These are phyloP conservation scores for Apocynum venetum DNA, from an alignment of 257 asterid species.

Conservation along the genomic window DNA sequence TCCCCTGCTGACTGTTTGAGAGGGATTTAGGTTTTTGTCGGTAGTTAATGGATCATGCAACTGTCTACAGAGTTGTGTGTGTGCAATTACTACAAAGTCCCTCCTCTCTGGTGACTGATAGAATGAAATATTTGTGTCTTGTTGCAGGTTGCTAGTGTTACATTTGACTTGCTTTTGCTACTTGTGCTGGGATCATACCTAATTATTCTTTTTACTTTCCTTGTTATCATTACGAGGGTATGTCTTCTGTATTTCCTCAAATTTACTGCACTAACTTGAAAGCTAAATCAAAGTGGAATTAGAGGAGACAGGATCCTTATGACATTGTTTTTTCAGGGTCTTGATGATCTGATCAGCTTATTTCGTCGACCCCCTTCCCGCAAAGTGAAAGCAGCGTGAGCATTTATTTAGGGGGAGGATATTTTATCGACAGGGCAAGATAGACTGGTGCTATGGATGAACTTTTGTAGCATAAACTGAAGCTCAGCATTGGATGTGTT, in stretches of 20 bases:
- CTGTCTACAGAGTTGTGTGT: neutral
- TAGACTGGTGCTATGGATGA: neutral
- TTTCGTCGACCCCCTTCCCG: slow-evolving; percentile 93
- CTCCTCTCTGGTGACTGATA: neutral
- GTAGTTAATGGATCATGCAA: neutral
- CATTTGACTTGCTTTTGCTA: slow-evolving; percentile 82
- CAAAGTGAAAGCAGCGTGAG: slow-evolving; percentile 61
- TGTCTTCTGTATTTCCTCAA: slow-evolving; percentile 12
- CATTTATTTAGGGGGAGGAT: slow-evolving; percentile 1
- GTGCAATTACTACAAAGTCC: neutral
- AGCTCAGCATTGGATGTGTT: slow-evolving; percentile 23
- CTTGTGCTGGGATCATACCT: slow-evolving; percentile 84
- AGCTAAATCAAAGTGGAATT: neutral
- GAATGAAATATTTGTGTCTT: neutral
- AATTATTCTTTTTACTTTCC: slow-evolving; percentile 71
- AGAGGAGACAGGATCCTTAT: neutral
- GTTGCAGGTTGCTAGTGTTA: slow-evolving; percentile 86
- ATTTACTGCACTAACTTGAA: neutral
- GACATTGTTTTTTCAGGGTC: slow-evolving; percentile 56
- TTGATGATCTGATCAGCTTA: slow-evolving; percentile 82
- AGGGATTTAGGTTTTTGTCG: neutral
- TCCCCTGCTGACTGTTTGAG: neutral
- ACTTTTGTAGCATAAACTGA: slow-evolving; percentile 28
- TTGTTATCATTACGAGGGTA: slow-evolving; percentile 85
- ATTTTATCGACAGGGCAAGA: slow-evolving; percentile 14